Evolutionary conservation across 164 flowering plant genomes (phyloP), one percentile per base, ranked within the genome.

Genomic region (Aristolochia contorta): DNA sequence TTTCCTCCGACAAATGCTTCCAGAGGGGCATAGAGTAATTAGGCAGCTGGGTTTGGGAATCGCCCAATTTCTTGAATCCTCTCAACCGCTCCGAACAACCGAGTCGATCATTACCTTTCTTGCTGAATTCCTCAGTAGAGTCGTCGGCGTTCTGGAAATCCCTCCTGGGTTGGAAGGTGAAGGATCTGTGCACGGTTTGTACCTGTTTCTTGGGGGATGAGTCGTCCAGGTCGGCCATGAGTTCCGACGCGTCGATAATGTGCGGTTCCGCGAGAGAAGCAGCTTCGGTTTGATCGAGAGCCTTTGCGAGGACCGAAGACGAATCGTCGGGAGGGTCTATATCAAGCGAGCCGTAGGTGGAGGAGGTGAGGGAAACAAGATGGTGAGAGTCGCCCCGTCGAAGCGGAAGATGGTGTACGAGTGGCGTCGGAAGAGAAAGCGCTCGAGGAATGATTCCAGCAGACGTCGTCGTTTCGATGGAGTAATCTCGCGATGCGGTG

Each of bases 161-260:
- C 14, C 32, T 30, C 45, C 19, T 9, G 43, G 16, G 45, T 23
- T 12, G 54, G 55, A 41, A 41, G 5, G 1, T 54, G 50, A 6
- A 61, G 30, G 54, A 23, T 45, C 61, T 58, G 25, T 16, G 16
- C 25, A 15, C 30, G 12, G 33, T 37, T 37, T 37, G 43, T 6
- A 37, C 43, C 43, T 37, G 43, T 37, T 37, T 37, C 7, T 10
- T 9, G 50, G 61, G 59, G 46, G 32, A 50, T 10, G 52, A 53
- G 43, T 82, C 91, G 16, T 89, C 91, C 18, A 89, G 80, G 25
- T 84, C 96, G 49, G 76, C 87, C 96, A 89, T 89, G 68, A 89
- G 91, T 62, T 89, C 94, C 88, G 89, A 83, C 41, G 96, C 75
- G 73, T 89, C 84, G 76, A 89, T 83, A 4, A 84, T 82, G 30